Percentiles rank a stretch among this genome's conserved stretches.
These are phyloP conservation scores for Alisma plantagoaquatica DNA, from an alignment of 106 monocot species.

Conservation along the genomic window DNA sequence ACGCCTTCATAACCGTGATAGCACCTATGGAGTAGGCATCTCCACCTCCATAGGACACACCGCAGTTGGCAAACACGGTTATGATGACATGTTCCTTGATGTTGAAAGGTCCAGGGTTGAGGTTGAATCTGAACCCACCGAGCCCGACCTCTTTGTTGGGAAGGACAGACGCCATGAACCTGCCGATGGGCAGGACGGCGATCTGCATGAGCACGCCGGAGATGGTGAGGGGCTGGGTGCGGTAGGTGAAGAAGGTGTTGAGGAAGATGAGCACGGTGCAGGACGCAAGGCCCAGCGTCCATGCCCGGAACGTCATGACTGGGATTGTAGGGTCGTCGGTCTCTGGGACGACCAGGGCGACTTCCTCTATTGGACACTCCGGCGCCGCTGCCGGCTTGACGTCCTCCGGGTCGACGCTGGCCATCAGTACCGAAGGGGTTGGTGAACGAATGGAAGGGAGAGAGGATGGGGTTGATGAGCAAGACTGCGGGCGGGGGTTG, in stretches of 20 bases:
- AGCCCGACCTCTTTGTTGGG: conserved; percentile 40
- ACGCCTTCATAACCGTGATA: conserved; percentile 87
- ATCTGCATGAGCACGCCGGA: conserved; percentile 82
- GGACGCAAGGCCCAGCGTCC: conserved; percentile 41
- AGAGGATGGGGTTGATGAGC: no score
- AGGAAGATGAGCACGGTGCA: conserved; percentile 74
- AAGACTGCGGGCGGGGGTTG: no score
- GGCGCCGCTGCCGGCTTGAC: no score
- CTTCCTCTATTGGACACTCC: conserved; percentile 61
- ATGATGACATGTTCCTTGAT: conserved; percentile 94
- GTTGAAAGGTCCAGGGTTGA: conserved; percentile 89
- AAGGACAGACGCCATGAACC: conserved; percentile 64
- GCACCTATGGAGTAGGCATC: conserved; percentile 90
- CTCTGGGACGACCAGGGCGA: conserved; percentile 85
- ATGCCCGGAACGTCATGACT: conserved; percentile 82
- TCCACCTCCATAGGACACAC: conserved; percentile 75
- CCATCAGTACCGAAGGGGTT: no score
- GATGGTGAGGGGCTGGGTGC: conserved; percentile 77
- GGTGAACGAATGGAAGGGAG: no score
- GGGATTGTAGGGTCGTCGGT: conserved; percentile 77
- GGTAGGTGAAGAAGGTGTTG: conserved; percentile 91
- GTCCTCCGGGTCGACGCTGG: no score
- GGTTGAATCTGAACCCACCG: conserved; percentile 30
- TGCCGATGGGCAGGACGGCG: conserved; percentile 58
- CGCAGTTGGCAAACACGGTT: conserved; percentile 83